Conservation (phyloP, 495 filamentous ascomycete species). For the Penicillium paxilli region DNA sequence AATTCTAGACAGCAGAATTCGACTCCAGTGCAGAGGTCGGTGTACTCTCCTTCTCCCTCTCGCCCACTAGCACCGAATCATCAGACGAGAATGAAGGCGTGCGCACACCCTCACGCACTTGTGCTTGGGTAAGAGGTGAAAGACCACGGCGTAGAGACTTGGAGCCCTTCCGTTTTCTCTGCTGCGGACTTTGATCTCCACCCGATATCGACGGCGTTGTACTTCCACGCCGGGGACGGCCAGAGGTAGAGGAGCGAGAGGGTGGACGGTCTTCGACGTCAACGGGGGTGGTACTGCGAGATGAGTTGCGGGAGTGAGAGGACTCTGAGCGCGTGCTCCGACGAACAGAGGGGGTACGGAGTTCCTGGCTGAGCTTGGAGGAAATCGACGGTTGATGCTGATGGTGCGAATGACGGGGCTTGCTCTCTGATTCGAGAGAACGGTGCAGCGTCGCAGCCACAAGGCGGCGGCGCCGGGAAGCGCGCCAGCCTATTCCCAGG, state of each 20-base stretch:
- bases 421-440: conserved; percentile 19
- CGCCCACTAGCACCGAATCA: conserved; percentile 31
- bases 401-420: conserved; percentile 29
- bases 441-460: conserved; percentile 33
- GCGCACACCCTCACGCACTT: conserved; percentile 41
- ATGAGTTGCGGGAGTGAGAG: conserved; percentile 48
- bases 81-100: conserved; percentile 41
- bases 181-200: conserved; percentile 29
- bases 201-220: conserved; percentile 28
- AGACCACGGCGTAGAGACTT: conserved; percentile 36
- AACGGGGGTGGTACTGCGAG: conserved; percentile 50
- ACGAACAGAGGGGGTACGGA: conserved; percentile 31
- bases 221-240: conserved; percentile 40
- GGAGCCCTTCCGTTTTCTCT: conserved; percentile 37
- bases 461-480: conserved; percentile 47
- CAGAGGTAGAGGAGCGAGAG: conserved; percentile 34
- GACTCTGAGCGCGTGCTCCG: conserved; percentile 43
- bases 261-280: conserved; percentile 40
- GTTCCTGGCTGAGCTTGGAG: conserved; percentile 37
- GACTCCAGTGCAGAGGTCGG: conserved; percentile 17
- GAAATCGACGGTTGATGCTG: conserved; percentile 34
- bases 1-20: conserved; percentile 10
- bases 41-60: conserved; percentile 25
- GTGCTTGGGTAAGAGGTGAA: conserved; percentile 46
- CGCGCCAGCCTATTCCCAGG: conserved; percentile 59